These are phyloP conservation scores for Schwanniomyces yamadae DNA, from an alignment of 805 yeast species.

Conservation along the genomic window DNA sequence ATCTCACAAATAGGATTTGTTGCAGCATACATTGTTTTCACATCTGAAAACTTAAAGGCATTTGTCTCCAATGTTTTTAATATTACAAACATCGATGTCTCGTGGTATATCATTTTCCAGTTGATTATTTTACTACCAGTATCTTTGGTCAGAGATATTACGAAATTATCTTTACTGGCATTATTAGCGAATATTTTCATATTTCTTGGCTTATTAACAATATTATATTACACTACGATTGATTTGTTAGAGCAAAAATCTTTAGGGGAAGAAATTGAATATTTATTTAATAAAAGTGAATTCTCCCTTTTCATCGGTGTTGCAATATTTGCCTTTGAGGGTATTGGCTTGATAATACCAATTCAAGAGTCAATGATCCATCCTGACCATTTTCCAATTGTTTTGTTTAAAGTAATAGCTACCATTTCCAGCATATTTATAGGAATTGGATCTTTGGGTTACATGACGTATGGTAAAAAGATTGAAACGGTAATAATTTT, in stretches of 20 bases:
- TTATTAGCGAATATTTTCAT: constrained; percentile 70
- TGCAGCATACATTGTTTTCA: constrained; percentile 77
- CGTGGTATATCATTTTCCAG: constrained; percentile 54
- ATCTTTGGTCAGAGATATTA: constrained; percentile 71
- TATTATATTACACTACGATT: constrained; percentile 51
- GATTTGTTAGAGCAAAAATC: constrained; percentile 46
- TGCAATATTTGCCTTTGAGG: constrained; percentile 87
- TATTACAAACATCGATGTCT: constrained; percentile 33
- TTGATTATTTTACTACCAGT: constrained; percentile 62
- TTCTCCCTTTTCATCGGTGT: constrained; percentile 80
- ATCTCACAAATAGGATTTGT: constrained; percentile 78
- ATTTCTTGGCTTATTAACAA: constrained; percentile 62
- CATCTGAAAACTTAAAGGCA: constrained; percentile 69
- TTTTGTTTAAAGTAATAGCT: constrained; percentile 56
- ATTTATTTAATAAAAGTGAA: constrained; percentile 50
- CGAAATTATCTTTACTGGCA: constrained; percentile 71
- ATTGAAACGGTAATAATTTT: constrained; percentile 68
- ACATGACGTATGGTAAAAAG: constrained; percentile 62
- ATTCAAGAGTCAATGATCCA: constrained; percentile 78
- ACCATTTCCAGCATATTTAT: constrained; percentile 65
- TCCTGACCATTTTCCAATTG: constrained; percentile 71
- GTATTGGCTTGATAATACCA: constrained; percentile 79
- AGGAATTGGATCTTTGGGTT: constrained; percentile 65
- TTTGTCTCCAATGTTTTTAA: constrained; percentile 54
- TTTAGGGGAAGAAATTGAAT: constrained; percentile 49